Evolutionary conservation across 2,329 filamentous ascomycete species (phyloP), one percentile per base, ranked within the genome.

Genomic region (Monosporascus sp.): DNA sequence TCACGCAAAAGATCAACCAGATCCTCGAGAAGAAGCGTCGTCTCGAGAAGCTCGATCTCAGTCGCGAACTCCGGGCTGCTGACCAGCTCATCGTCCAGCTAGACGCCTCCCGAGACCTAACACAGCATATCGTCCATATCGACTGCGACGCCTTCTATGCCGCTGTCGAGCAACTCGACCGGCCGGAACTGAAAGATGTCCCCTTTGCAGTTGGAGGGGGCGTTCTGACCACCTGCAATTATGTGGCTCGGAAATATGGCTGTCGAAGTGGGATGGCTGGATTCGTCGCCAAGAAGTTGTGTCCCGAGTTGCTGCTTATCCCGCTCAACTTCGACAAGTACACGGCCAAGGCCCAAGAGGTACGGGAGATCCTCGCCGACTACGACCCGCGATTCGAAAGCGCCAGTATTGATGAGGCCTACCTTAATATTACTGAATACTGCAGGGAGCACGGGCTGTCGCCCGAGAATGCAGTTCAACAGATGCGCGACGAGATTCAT

Each of bases 101-200:
- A 20, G 94, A 99, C 65, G 67, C 84, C 7, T 78, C 80, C 1
- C 81, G 94, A 47, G 92, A 97, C 65, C 74, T 99, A 37, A 86
- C 85, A 1, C 94, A 97, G 68, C 77, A 83, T 53, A 83, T 97
- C 24, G 87, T 97, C 1, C 94, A 99, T 67, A 82, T 97, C 47
- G 94, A 99, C 69, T 97, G 94, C 70, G 94, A 99, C 74, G 94
- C 94, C 17, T 99, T 99, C 70, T 99, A 94, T 65, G 94, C 94
- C 1, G 90, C 94, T 0, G 94, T 97, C 1, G 94, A 97, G 68
- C 89, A 86, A 60, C 79, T 92, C 3, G 86, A 90, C 62, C 80
- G 87, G 1, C 94, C 93, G 0, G 92, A 96, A 66, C 78, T 99
- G 46, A 89, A 88, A 54, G 78, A 91, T 39, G 75, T 96, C 0